Percentiles rank a stretch among this genome's conserved stretches.
Conservation (phyloP, 495 filamentous ascomycete genomes). For the Bryoglossum gracile region DNA sequence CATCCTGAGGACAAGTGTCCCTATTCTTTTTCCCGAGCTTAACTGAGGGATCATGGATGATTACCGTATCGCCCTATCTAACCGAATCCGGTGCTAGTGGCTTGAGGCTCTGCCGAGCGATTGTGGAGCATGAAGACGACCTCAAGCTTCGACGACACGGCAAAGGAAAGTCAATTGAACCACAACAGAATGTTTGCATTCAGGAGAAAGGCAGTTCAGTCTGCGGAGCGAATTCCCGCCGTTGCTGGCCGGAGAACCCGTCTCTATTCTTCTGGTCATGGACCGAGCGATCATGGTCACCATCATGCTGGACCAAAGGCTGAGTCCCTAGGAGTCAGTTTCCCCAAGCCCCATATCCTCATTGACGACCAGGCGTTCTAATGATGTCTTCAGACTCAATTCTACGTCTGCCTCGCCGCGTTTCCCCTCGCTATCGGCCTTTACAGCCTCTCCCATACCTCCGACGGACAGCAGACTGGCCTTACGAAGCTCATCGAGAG, state of each 20-base stretch:
- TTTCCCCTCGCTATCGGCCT: constrained; percentile 50
- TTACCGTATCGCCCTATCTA: too few relatives aligned
- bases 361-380: constrained; percentile 7
- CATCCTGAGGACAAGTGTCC: constrained; percentile 12
- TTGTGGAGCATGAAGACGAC: constrained; percentile 3
- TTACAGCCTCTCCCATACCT: constrained; percentile 44
- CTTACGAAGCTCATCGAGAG: constrained; percentile 52
- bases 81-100: neutral
- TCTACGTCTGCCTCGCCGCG: constrained; percentile 56
- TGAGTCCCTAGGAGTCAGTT: constrained; percentile 58
- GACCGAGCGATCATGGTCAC: constrained; percentile 21
- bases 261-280: constrained; percentile 11
- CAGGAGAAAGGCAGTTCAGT: constrained; percentile 22
- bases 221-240: constrained; percentile 15
- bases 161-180: constrained; percentile 23
- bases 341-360: too few relatives aligned
- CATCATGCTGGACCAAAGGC: constrained; percentile 47
- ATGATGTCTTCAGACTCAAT: constrained; percentile 44
- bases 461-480: constrained; percentile 43
- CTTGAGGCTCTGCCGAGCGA: neutral
- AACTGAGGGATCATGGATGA: too few relatives aligned
- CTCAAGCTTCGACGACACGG: constrained; percentile 1
- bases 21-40: too few relatives aligned
- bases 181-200: constrained; percentile 25
- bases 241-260: neutral